Evolutionary conservation across 768 basidiomycete genomes (phyloP), one percentile per base, ranked within the genome.

Genomic region (Lactarius akahatsu): DNA sequence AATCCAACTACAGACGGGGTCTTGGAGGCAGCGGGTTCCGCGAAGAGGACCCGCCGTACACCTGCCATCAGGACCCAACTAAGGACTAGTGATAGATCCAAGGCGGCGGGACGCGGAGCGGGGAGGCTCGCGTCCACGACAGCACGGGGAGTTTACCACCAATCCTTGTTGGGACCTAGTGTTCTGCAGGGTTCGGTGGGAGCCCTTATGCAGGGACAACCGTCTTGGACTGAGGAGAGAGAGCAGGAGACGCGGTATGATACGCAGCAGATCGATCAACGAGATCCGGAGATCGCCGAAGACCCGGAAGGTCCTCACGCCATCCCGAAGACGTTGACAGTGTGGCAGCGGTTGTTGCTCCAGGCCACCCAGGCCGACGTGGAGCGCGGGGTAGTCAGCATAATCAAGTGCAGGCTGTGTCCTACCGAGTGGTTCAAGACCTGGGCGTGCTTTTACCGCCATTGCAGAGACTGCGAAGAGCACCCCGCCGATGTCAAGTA

Each of bases 41-140:
- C 18, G 9, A 57, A n/a, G 18, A 64, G 8, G 63, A 20, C 57
- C 45, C 13, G 15, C 7, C 34, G 15, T 10, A 40, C 4, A 4
- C 45, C 26, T 15, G 43, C 11, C 2, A 34, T 28, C 34, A 50
- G 23, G 63, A 38, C 34, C 63, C 57, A 7, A 30, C 8, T 4
- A 5, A 16, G 0, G 3, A 18, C 11, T 1, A 34, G 52, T 1
- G 1, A 2, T n/a, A 45, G 30, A 64, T 57, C 41, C 57, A 36
- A 58, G 36, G 56, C 20, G 57, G 57, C 10, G 18, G 57, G 36
- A 38, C 28, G 57, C 34, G 63, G 63, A 52, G 63, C 36, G 45
- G 63, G 23, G 47, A 58, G 26, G 63, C 63, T 64, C 63, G 57
- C 63, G 45, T 20, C 57, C 45, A 32, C 11, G 13, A 58, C 26